Evolutionary conservation across 2,329 filamentous ascomycete species (phyloP).

Genomic region (Stachybotrys elegans): DNA sequence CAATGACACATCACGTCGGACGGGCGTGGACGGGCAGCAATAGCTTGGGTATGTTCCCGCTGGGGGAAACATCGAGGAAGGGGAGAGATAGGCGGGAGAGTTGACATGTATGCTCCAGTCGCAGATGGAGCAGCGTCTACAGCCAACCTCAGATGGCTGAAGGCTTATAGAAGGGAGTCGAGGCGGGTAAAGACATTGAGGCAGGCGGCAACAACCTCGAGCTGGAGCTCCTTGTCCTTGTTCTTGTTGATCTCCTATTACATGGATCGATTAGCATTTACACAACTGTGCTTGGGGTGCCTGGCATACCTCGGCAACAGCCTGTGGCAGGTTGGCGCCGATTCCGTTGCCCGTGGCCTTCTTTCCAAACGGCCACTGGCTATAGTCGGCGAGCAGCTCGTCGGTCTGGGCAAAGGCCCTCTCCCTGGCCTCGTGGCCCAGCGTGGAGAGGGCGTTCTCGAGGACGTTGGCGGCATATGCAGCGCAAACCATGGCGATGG

Average conservation of each 20-base stretch:
- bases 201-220: slow-evolving; percentile 95
- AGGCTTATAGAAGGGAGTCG: slow-evolving; percentile 78
- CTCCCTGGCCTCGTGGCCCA: slow-evolving; percentile 91
- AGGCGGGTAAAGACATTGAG: slow-evolving; percentile 96
- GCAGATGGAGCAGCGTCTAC: too few species aligned
- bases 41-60: too few species aligned
- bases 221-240: slow-evolving; percentile 92
- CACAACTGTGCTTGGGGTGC: neutral
- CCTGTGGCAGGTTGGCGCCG: slow-evolving; percentile 85
- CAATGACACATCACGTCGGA: too few species aligned
- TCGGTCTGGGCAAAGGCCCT: slow-evolving; percentile 95
- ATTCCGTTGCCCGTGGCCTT: slow-evolving; percentile 77
- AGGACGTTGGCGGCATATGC: slow-evolving; percentile 97
- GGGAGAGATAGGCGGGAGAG: slow-evolving; percentile 7
- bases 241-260: slow-evolving; percentile 56
- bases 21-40: too few species aligned
- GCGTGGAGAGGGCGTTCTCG: slow-evolving; percentile 91
- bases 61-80: too few species aligned
- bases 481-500: slow-evolving; percentile 93
- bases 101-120: too few species aligned
- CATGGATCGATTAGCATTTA: neutral
- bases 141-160: slow-evolving; percentile 2
- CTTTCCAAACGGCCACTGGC: slow-evolving; percentile 92
- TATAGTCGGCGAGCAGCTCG: slow-evolving; percentile 91
- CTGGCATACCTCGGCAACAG: slow-evolving; percentile 65